Evolutionary conservation across 2,329 filamentous ascomycete genomes (phyloP).

Genomic region (Fusarium anthophilum): DNA sequence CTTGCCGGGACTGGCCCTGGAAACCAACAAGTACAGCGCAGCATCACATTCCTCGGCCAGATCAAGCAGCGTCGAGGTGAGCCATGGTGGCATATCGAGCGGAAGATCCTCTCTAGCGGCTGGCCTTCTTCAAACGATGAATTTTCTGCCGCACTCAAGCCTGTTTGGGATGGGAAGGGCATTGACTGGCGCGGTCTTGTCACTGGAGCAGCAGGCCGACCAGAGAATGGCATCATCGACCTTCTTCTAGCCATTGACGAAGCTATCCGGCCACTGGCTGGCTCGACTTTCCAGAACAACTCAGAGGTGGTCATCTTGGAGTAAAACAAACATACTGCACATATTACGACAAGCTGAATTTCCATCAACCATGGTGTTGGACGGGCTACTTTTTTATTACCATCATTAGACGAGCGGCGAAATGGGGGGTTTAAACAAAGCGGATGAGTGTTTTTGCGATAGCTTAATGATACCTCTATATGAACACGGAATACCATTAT

Average conservation of each 20-base stretch:
- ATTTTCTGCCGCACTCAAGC: slow-evolving; percentile 53
- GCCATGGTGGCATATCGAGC: slow-evolving; percentile 62
- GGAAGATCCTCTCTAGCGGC: slow-evolving; percentile 39
- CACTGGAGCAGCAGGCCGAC: slow-evolving; percentile 57
- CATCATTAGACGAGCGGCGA: slow-evolving; percentile 31
- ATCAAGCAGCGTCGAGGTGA: slow-evolving; percentile 59
- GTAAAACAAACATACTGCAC: slow-evolving; percentile 6
- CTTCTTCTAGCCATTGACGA: slow-evolving; percentile 60
- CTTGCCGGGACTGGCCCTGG: slow-evolving; percentile 44
- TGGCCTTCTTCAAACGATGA: slow-evolving; percentile 42
- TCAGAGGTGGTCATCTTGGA: slow-evolving; percentile 38
- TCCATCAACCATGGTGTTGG: slow-evolving; percentile 28
- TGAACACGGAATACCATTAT: slow-evolving; percentile 32
- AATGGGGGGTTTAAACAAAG: slow-evolving; percentile 31
- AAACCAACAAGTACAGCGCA: slow-evolving; percentile 44
- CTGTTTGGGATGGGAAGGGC: slow-evolving; percentile 57
- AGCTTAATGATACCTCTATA: slow-evolving; percentile 47
- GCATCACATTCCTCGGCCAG: slow-evolving; percentile 62
- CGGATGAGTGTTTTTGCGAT: slow-evolving; percentile 39
- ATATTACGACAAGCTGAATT: slow-evolving; percentile 11
- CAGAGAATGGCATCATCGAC: slow-evolving; percentile 53
- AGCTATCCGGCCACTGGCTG: slow-evolving; percentile 50
- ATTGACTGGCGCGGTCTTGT: slow-evolving; percentile 59
- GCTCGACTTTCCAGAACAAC: background rate
- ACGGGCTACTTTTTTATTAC: background rate